Evolutionary conservation across 2,329 filamentous ascomycete genomes (phyloP).

Genomic region (Xylariales sp.): DNA sequence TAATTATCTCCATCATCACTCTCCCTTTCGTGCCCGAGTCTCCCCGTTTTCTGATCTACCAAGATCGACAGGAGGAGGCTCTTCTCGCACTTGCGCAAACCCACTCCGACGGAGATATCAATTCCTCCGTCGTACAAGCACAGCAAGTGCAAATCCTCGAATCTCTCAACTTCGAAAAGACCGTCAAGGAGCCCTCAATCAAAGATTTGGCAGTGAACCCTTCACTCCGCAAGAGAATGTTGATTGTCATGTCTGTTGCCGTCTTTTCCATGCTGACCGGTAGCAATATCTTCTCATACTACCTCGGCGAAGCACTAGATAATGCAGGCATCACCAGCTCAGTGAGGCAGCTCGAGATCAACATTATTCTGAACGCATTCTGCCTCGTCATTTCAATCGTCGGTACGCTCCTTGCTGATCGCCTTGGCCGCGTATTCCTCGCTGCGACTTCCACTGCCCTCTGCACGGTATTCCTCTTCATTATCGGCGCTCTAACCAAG

Average conservation of each 20-base stretch:
- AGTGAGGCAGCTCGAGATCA: constrained; percentile 1
- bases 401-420: constrained; percentile 7
- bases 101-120: constrained; percentile 31
- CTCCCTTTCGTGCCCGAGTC: constrained; percentile 15
- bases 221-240: constrained; percentile 11
- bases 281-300: constrained; percentile 36
- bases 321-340: constrained; percentile 40
- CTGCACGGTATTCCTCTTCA: constrained; percentile 8
- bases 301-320: constrained; percentile 35
- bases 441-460: constrained; percentile 1
- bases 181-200: not conserved
- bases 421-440: constrained; percentile 4
- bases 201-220: constrained; percentile 31
- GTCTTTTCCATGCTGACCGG: constrained; percentile 28
- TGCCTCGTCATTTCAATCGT: constrained; percentile 9
- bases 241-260: not conserved
- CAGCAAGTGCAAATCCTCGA: constrained; percentile 44
- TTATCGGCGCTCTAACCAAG: constrained; percentile 8
- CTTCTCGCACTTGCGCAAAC: constrained; percentile 34
- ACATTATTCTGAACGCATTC: constrained; percentile 5
- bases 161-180: constrained; percentile 25
- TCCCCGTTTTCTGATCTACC: constrained; percentile 27
- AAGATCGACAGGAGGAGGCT: constrained; percentile 23
- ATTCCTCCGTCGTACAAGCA: constrained; percentile 30
- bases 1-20: constrained; percentile 13